Conservation (phyloP, 192 early-diverging fungal species). For the Coemansia sp. region DNA sequence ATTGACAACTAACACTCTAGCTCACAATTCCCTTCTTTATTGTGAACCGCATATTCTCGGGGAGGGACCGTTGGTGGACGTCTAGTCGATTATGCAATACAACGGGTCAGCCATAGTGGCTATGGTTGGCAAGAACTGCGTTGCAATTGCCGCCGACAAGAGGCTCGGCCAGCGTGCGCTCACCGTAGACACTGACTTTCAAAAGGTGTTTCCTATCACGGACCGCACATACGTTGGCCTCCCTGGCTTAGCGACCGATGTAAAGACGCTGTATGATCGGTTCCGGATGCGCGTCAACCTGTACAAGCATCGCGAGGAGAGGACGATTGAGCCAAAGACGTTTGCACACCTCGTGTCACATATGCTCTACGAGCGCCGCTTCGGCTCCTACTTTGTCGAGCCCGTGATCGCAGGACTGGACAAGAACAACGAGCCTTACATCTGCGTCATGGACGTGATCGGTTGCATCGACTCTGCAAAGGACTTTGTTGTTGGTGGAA, state of each 20-base stretch:
- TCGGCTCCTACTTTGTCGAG: slow-evolving; percentile 94
- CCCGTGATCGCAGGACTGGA: slow-evolving; percentile 95
- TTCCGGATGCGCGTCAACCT: slow-evolving; percentile 94
- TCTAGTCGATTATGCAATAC: slow-evolving; percentile 85
- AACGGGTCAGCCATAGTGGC: slow-evolving; percentile 95
- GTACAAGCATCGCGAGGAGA: slow-evolving; percentile 95
- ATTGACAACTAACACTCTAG: background rate
- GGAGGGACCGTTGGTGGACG: background rate
- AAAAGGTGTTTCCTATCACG: slow-evolving; percentile 88
- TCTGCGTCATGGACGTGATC: slow-evolving; percentile 93
- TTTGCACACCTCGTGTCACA: slow-evolving; percentile 93
- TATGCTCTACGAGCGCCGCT: slow-evolving; percentile 93
- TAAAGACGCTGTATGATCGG: slow-evolving; percentile 87
- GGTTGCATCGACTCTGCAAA: slow-evolving; percentile 91
- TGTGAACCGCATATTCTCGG: background rate
- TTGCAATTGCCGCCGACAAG: slow-evolving; percentile 95
- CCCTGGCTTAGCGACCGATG: slow-evolving; percentile 94
- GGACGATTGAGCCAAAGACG: slow-evolving; percentile 92
- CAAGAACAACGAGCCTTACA: slow-evolving; percentile 86
- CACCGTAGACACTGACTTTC: slow-evolving; percentile 93
- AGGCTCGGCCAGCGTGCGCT: slow-evolving; percentile 90
- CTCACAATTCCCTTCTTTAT: background rate
- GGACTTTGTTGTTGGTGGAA: slow-evolving; percentile 96
- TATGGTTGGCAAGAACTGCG: slow-evolving; percentile 98
- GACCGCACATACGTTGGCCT: slow-evolving; percentile 89